Percentiles rank a stretch among this genome's conserved stretches.
Conservation (phyloP, 257 asterid species). For the Penstemon eatonii region DNA sequence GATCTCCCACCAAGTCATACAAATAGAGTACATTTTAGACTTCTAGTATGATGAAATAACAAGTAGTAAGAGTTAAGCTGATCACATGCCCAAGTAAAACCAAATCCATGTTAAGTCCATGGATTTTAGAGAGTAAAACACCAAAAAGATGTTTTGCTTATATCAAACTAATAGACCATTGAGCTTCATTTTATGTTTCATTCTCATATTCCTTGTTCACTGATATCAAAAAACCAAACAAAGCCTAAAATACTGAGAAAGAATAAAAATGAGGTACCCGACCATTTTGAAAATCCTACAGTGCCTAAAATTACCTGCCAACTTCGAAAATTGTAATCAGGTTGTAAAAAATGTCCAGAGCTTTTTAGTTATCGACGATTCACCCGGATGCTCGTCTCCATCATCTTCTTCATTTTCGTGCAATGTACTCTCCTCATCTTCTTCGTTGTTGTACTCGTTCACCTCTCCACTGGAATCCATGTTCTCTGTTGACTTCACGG, state of each 20-base stretch:
- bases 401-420: constrained; percentile 37
- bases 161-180: too few species aligned
- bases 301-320: constrained; percentile 16
- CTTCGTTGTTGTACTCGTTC: constrained; percentile 40
- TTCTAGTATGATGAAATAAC: too few species aligned
- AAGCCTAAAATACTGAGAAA: neutral
- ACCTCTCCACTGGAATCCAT: constrained; percentile 46
- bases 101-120: too few species aligned
- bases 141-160: too few species aligned
- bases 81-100: too few species aligned
- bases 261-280: constrained; percentile 1
- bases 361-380: constrained; percentile 60
- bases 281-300: constrained; percentile 8
- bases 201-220: too few species aligned
- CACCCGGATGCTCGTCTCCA: constrained; percentile 50
- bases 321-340: constrained; percentile 31
- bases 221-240: too few species aligned
- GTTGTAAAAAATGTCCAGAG: constrained; percentile 86
- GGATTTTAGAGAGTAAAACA: too few species aligned
- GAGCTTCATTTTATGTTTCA: too few species aligned
- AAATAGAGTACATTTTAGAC: too few species aligned
- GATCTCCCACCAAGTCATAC: too few species aligned
- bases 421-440: constrained; percentile 48
- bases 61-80: too few species aligned
- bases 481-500: constrained; percentile 29